Conservation (phyloP, 148 eudicot genomes). For the Silene uniflora region DNA sequence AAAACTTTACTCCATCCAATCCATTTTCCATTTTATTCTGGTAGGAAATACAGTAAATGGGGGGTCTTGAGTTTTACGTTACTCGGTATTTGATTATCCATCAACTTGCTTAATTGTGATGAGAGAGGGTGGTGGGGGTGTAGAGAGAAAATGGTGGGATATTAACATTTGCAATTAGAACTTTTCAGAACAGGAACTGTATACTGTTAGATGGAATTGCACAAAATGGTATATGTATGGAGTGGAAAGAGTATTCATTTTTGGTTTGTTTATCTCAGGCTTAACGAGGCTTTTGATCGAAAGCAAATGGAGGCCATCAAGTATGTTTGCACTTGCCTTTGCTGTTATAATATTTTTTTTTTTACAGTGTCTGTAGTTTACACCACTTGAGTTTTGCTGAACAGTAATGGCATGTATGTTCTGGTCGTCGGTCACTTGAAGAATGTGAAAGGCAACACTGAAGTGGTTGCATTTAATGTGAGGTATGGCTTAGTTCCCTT, state of each 20-base stretch:
- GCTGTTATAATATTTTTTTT: not conserved
- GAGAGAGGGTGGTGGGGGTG: too few species aligned
- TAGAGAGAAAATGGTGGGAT: too few species aligned
- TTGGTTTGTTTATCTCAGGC: conserved; percentile 37
- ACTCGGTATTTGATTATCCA: too few species aligned
- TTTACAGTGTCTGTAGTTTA: not conserved
- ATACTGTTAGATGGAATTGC: too few species aligned
- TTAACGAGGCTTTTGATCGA: conserved; percentile 66
- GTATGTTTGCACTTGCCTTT: conserved; percentile 39
- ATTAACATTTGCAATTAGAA: too few species aligned
- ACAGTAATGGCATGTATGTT: conserved; percentile 75
- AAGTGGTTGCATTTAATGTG: conserved; percentile 64
- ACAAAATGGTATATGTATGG: not conserved
- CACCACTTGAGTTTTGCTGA: not conserved
- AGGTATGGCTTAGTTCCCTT: conserved; percentile 35
- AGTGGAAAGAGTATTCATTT: not conserved
- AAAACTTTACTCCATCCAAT: too few species aligned
- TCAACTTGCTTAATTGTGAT: too few species aligned
- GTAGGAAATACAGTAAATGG: too few species aligned
- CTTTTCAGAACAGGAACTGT: too few species aligned
- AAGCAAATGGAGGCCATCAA: conserved; percentile 67
- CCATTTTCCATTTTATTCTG: too few species aligned
- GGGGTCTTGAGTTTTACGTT: too few species aligned
- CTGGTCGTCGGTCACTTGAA: conserved; percentile 68
- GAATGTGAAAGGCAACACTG: conserved; percentile 59